phyloP scores from a whole-genome alignment of 164 flowering plant genomes.

The Umbellularia californica region DNA sequence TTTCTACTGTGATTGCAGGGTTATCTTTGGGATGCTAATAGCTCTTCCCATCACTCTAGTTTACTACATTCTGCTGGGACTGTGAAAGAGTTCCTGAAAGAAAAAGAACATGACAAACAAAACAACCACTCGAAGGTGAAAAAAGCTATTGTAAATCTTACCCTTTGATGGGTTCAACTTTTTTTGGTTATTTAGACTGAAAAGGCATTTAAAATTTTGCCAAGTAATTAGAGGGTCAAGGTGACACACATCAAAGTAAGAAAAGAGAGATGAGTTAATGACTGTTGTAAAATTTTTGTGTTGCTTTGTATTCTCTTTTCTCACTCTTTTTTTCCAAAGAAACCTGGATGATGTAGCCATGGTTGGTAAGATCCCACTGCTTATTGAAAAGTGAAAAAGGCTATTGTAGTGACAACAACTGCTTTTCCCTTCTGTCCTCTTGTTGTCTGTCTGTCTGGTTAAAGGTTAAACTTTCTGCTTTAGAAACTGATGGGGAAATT shows the following conservation, averaged over 20 bases:
- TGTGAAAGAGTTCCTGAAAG: constrained; percentile 26
- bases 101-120: background rate
- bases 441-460: background rate
- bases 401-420: too few relatives aligned
- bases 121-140: background rate
- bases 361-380: background rate
- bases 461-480: too few relatives aligned
- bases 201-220: background rate
- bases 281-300: background rate
- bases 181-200: background rate
- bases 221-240: background rate
- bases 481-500: too few relatives aligned
- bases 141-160: background rate
- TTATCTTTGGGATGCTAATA: constrained; percentile 92
- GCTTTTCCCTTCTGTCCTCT: background rate
- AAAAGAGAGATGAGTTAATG: background rate
- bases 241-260: background rate
- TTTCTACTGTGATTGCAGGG: constrained; percentile 44
- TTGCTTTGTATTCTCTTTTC: background rate
- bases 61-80: constrained; percentile 90
- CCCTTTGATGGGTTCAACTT: background rate
- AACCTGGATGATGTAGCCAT: background rate
- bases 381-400: background rate
- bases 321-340: background rate
- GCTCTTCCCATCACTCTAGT: constrained; percentile 94